Evolutionary conservation across 495 filamentous ascomycete genomes (phyloP).

Genomic region (Bathelium albidoporum): DNA sequence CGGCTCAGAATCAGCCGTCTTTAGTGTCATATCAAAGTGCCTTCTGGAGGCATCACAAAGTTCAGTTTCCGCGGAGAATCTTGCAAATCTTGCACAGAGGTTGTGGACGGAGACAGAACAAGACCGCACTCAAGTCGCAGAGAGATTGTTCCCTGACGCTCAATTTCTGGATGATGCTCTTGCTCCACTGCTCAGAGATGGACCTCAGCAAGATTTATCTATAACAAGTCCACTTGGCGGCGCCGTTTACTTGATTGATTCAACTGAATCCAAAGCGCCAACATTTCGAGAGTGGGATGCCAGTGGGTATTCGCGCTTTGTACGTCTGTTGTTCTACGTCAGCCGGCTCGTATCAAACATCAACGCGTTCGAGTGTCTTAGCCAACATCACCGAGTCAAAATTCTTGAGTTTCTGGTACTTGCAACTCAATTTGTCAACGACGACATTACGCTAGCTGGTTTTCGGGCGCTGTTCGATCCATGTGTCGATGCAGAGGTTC

Average conservation of each 20-base stretch:
- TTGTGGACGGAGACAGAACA: constrained; percentile 35
- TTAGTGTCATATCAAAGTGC: constrained; percentile 43
- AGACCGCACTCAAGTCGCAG: constrained; percentile 26
- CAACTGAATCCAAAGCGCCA: constrained; percentile 6
- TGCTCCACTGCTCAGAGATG: constrained; percentile 44
- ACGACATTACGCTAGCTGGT: constrained; percentile 49
- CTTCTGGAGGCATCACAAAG: constrained; percentile 40
- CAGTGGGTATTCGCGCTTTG: constrained; percentile 56
- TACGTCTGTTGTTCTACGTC: constrained; percentile 63
- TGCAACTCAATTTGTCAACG: constrained; percentile 48
- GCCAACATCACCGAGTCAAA: constrained; percentile 8
- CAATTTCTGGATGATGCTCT: constrained; percentile 45
- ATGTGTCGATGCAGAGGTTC: constrained; percentile 42
- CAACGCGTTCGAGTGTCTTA: constrained; percentile 14
- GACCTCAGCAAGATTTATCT: constrained; percentile 53
- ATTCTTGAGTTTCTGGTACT: constrained; percentile 41
- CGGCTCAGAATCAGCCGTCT: neutral
- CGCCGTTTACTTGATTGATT: constrained; percentile 53
- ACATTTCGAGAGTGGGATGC: constrained; percentile 42
- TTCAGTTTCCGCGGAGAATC: constrained; percentile 42
- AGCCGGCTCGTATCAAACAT: constrained; percentile 40
- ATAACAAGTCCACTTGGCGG: constrained; percentile 64
- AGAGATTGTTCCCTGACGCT: constrained; percentile 40
- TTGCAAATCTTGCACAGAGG: constrained; percentile 44
- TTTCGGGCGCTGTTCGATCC: constrained; percentile 17